Conservation (phyloP, 352 stramenopile species). For the Chrysophaeum taylorii region DNA sequence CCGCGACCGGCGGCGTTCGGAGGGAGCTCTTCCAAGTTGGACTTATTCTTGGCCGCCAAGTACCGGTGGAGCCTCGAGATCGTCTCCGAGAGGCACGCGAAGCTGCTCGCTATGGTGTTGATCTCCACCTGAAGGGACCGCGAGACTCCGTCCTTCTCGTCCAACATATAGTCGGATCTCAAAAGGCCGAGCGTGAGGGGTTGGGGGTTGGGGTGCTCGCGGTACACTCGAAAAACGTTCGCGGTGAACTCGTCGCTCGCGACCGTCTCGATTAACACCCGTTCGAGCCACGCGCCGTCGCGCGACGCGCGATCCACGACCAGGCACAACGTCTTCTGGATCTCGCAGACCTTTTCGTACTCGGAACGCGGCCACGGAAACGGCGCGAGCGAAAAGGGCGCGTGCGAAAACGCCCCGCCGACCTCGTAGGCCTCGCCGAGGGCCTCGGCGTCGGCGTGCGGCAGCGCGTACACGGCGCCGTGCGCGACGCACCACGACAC, state of each 20-base stretch:
- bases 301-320: constrained; percentile 28
- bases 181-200: constrained; percentile 67
- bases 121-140: constrained; percentile 77
- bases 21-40: constrained; percentile 32
- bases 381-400: neutral
- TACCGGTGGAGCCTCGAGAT: constrained; percentile 78
- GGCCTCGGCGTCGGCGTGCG: neutral
- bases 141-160: constrained; percentile 48
- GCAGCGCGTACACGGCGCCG: neutral
- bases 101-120: constrained; percentile 95
- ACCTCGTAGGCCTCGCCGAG: no score
- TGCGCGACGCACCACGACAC: constrained; percentile 1
- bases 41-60: constrained; percentile 25
- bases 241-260: constrained; percentile 62
- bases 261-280: constrained; percentile 22
- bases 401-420: neutral
- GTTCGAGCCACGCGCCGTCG: constrained; percentile 30
- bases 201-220: constrained; percentile 58
- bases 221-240: constrained; percentile 51
- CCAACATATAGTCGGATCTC: constrained; percentile 87
- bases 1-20: constrained; percentile 40
- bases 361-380: neutral
- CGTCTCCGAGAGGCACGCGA: constrained; percentile 81
- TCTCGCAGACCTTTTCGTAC: neutral
- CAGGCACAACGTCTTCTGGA: constrained; percentile 27